Percentiles rank a stretch among this genome's conserved stretches.
Conservation (phyloP, 495 filamentous ascomycete species). For the Podospora pseudocomata region DNA sequence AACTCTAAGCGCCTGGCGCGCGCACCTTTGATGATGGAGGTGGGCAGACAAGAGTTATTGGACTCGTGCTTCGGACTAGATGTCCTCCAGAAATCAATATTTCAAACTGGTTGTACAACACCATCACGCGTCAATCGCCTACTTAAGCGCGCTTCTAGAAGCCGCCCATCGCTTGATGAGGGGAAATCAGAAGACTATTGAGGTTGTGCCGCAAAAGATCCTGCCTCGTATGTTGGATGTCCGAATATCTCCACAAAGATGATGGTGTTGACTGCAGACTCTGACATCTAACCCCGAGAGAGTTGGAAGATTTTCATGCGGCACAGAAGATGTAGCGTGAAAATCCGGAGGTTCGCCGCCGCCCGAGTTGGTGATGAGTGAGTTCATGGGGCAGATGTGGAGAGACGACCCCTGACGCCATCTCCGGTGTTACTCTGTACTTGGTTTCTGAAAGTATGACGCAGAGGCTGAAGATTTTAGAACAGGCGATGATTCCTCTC, state of each 20-base stretch:
- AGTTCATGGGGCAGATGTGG: background rate
- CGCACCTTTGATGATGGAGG: constrained; percentile 3
- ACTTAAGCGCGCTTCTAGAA: constrained; percentile 6
- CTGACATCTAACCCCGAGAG: background rate
- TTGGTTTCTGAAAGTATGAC: constrained; percentile 1
- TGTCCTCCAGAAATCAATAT: constrained; percentile 1
- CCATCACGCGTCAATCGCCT: constrained; percentile 4
- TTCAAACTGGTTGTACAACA: background rate
- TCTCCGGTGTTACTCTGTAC: background rate
- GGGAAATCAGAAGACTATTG: constrained; percentile 3
- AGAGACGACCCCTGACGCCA: background rate
- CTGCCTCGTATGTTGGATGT: background rate
- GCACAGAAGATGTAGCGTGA: constrained; percentile 2
- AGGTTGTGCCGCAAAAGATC: background rate
- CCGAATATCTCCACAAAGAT: constrained; percentile 1
- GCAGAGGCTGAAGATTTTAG: background rate
- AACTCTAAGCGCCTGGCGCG: constrained; percentile 12
- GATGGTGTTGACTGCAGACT: background rate
- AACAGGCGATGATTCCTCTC: background rate
- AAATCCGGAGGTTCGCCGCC: background rate
- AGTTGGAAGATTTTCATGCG: background rate
- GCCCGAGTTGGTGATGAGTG: background rate
- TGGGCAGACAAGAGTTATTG: background rate
- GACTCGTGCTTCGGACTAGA: background rate
- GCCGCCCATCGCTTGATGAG: background rate